Conservation (phyloP, 2,329 filamentous ascomycete genomes). For the Fusarium tjaetaba region DNA sequence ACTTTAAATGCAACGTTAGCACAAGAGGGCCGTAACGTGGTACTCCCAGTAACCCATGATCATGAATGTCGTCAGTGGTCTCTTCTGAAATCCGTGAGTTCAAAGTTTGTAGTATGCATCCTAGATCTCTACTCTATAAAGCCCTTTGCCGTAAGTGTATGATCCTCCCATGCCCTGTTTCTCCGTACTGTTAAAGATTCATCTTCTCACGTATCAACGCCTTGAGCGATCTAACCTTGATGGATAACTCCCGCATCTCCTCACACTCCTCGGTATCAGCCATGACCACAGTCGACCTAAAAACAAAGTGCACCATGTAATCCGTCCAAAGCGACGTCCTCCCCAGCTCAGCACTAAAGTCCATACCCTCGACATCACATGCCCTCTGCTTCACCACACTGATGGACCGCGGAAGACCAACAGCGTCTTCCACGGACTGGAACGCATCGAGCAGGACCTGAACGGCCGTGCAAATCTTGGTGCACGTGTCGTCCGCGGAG, state of each 20-base stretch:
- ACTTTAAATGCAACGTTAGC: too few relatives aligned
- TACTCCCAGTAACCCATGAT: too few relatives aligned
- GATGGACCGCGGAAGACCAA: neutral
- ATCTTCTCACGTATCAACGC: neutral
- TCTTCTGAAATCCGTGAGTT: too few relatives aligned
- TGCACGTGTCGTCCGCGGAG: constrained; percentile 8
- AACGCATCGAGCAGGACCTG: neutral
- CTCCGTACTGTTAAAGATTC: neutral
- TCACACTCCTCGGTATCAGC: neutral
- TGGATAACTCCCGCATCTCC: neutral
- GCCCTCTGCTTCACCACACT: neutral
- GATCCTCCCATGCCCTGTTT: too few relatives aligned
- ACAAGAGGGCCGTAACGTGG: too few relatives aligned
- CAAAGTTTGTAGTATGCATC: neutral
- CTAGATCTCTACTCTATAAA: neutral
- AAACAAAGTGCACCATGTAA: neutral
- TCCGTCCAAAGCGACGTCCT: neutral
- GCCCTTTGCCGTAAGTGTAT: too few relatives aligned
- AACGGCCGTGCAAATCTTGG: constrained; percentile 1
- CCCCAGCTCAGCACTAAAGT: neutral
- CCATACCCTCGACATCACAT: neutral
- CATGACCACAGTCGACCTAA: neutral
- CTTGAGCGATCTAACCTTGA: neutral
- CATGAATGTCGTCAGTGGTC: too few relatives aligned
- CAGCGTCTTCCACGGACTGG: neutral